Percentiles rank a stretch among this genome's conserved stretches.
Evolutionary conservation across 2,329 filamentous ascomycete species (phyloP).

Genomic region (Fusarium xyrophilum): DNA sequence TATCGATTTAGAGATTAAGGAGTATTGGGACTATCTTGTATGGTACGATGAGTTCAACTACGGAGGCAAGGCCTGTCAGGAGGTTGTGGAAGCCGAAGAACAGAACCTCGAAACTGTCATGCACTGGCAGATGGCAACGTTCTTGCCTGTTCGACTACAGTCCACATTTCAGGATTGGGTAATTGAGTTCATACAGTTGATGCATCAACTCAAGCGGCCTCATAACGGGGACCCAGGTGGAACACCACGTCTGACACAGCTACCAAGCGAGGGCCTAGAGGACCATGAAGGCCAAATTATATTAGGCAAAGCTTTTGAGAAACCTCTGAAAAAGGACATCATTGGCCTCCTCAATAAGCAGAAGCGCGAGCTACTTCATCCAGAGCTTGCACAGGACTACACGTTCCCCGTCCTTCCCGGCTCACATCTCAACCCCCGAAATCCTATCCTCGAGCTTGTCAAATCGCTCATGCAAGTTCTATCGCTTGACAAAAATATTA

Average conservation of each 20-base stretch:
- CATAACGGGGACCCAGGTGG: slow-evolving; percentile 56
- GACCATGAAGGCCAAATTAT: slow-evolving; percentile 69
- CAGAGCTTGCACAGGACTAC: slow-evolving; percentile 87
- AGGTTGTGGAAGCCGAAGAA: slow-evolving; percentile 75
- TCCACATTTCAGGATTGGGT: slow-evolving; percentile 90
- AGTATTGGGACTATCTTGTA: slow-evolving; percentile 98
- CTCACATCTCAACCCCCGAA: slow-evolving; percentile 61
- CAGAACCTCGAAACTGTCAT: slow-evolving; percentile 90
- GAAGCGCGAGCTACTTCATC: slow-evolving; percentile 86
- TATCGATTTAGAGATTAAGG: slow-evolving; percentile 94
- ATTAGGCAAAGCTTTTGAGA: slow-evolving; percentile 83
- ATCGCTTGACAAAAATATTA: slow-evolving; percentile 87
- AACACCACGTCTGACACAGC: slow-evolving; percentile 64
- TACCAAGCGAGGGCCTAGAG: slow-evolving; percentile 64
- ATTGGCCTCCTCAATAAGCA: slow-evolving; percentile 81
- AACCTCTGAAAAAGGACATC: slow-evolving; percentile 89
- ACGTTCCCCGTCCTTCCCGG: slow-evolving; percentile 82
- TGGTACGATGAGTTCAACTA: slow-evolving; percentile 99
- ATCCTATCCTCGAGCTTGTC: slow-evolving; percentile 87
- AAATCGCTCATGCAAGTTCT: slow-evolving; percentile 94
- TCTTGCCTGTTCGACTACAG: slow-evolving; percentile 81
- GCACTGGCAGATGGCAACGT: slow-evolving; percentile 97
- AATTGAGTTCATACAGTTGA: slow-evolving; percentile 91
- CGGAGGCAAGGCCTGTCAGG: slow-evolving; percentile 87
- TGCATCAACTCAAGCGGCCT: slow-evolving; percentile 85